Evolutionary conservation across 2,329 filamentous ascomycete genomes (phyloP).

Genomic region (Fusarium virguliforme): DNA sequence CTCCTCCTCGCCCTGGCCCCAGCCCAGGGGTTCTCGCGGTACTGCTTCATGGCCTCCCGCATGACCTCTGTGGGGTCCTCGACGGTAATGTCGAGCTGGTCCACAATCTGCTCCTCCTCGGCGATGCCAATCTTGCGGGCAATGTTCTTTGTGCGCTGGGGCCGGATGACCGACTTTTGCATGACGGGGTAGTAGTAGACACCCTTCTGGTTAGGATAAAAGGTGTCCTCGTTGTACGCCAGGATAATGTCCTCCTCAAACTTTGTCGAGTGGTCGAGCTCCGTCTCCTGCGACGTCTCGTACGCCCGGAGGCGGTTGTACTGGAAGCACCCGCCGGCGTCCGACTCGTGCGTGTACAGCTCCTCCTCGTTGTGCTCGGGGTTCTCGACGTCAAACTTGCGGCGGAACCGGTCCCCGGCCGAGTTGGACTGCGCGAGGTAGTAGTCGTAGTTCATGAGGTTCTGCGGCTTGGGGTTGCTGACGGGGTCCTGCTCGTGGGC

Average conservation of each 20-base stretch:
- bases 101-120: slow-evolving; percentile 67
- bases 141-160: slow-evolving; percentile 76
- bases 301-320: slow-evolving; percentile 76
- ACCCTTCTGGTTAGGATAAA: slow-evolving; percentile 68
- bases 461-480: slow-evolving; percentile 70
- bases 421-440: slow-evolving; percentile 70
- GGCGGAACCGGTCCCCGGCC: slow-evolving; percentile 70
- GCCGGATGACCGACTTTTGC: slow-evolving; percentile 74
- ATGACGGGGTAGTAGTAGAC: slow-evolving; percentile 80
- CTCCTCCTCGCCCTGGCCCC: slow-evolving; percentile 60
- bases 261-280: slow-evolving; percentile 71
- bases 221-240: slow-evolving; percentile 69
- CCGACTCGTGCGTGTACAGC: slow-evolving; percentile 69
- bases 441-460: slow-evolving; percentile 77
- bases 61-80: slow-evolving; percentile 71
- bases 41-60: slow-evolving; percentile 66
- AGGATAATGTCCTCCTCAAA: slow-evolving; percentile 77
- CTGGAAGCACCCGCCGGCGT: slow-evolving; percentile 68
- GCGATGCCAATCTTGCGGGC: slow-evolving; percentile 67
- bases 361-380: slow-evolving; percentile 68
- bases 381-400: slow-evolving; percentile 73
- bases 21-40: slow-evolving; percentile 68
- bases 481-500: slow-evolving; percentile 71
- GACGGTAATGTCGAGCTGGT: slow-evolving; percentile 71
- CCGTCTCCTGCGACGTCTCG: slow-evolving; percentile 73